phyloP scores from a whole-genome alignment of 148 eudicot genomes.

The Drosera capensis region DNA sequence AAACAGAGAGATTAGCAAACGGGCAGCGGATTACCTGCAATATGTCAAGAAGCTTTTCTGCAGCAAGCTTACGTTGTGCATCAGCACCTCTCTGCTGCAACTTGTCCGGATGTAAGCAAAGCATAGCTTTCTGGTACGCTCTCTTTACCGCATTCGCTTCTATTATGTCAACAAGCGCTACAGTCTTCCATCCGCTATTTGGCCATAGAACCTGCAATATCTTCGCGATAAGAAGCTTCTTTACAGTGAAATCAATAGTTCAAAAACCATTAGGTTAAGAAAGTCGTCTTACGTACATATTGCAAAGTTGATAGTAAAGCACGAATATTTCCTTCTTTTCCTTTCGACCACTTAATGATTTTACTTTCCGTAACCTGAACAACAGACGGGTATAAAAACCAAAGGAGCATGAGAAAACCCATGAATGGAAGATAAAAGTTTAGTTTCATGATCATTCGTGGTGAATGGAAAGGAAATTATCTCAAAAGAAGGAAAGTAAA shows the following conservation, averaged over 20 bases:
- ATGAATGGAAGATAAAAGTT: not conserved
- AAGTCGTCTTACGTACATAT: constrained; percentile 35
- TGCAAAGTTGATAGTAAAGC: constrained; percentile 82
- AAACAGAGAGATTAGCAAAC: too few relatives aligned
- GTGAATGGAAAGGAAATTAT: not conserved
- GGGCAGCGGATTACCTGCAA: constrained; percentile 92
- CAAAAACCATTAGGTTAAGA: too few relatives aligned
- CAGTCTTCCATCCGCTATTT: constrained; percentile 93
- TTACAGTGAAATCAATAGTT: too few relatives aligned
- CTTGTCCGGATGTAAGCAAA: constrained; percentile 87
- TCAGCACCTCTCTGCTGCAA: constrained; percentile 86
- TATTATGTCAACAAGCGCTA: constrained; percentile 72
- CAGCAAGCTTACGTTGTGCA: constrained; percentile 55
- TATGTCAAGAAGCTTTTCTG: constrained; percentile 68
- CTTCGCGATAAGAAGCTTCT: too few relatives aligned
- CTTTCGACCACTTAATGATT: constrained; percentile 59
- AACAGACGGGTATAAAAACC: not conserved
- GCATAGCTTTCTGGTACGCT: constrained; percentile 73
- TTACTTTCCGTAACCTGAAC: constrained; percentile 45
- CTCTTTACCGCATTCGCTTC: constrained; percentile 74
- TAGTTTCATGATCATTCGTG: not conserved
- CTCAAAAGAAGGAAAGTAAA: not conserved
- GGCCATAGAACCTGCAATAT: constrained; percentile 65
- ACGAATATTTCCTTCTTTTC: constrained; percentile 86
- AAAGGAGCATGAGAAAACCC: not conserved